Conservation (phyloP, 768 basidiomycete genomes). For the Trametes gibbosa region DNA sequence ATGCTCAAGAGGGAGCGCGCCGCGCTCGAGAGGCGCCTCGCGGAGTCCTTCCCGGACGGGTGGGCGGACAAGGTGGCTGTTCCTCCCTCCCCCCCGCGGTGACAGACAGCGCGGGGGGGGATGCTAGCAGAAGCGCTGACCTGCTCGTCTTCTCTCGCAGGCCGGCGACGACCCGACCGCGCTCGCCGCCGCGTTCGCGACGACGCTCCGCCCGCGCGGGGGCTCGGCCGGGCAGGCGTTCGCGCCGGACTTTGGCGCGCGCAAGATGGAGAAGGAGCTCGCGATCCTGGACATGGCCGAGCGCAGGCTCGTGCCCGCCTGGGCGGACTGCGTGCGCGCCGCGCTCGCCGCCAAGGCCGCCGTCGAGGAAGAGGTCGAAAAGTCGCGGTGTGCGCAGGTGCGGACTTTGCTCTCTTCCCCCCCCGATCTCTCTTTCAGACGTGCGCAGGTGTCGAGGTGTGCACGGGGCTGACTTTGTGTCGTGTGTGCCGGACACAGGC, state of each 20-base stretch:
- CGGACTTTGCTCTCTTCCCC: constrained; percentile 27
- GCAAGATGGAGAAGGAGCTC: constrained; percentile 41
- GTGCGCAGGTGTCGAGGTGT: background rate
- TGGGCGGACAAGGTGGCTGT: constrained; percentile 34
- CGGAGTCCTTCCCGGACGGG: constrained; percentile 33
- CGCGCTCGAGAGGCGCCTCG: constrained; percentile 45
- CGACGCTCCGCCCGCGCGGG: constrained; percentile 26
- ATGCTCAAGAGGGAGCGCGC: constrained; percentile 46
- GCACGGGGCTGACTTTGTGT: background rate
- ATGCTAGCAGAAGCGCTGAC: background rate
- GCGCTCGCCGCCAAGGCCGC: constrained; percentile 37
- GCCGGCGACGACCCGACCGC: constrained; percentile 43
- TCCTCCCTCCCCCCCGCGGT: background rate
- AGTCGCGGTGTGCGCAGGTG: constrained; percentile 44
- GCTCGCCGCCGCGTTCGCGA: constrained; percentile 33
- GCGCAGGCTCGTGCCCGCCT: constrained; percentile 36
- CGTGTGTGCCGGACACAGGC: constrained; percentile 34
- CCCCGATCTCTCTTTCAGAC: background rate
- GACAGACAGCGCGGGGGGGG: background rate
- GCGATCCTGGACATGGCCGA: constrained; percentile 44
- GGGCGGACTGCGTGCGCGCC: constrained; percentile 46
- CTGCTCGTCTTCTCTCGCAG: constrained; percentile 23
- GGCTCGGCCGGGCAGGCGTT: constrained; percentile 32
- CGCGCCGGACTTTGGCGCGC: constrained; percentile 44
- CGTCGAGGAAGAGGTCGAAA: constrained; percentile 50